Conservation (phyloP, 1,284 basidiomycete species). For the Acaromyces ingoldii region DNA sequence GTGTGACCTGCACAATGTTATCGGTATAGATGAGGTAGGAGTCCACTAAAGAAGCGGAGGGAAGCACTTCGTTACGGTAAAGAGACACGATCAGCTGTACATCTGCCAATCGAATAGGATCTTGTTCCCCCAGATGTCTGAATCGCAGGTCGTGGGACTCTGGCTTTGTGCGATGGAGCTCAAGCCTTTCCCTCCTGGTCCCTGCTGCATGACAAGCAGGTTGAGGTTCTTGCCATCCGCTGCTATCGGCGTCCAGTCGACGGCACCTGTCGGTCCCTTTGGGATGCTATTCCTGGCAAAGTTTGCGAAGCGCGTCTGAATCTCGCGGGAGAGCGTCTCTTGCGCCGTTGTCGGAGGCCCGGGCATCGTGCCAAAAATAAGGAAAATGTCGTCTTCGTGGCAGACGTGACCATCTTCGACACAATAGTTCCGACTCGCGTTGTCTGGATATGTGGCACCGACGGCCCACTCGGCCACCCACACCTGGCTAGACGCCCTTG, state of each 20-base stretch:
- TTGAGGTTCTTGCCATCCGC: slow-evolving; percentile 2
- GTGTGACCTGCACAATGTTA: background rate
- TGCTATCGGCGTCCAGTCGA: slow-evolving; percentile 14
- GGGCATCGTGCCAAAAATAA: slow-evolving; percentile 21
- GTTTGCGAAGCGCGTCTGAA: slow-evolving; percentile 24
- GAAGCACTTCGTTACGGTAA: no score
- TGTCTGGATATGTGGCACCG: slow-evolving; percentile 27
- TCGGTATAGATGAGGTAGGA: no score
- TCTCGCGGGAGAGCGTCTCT: slow-evolving; percentile 10
- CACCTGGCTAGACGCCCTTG: background rate
- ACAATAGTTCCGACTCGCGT: slow-evolving; percentile 28
- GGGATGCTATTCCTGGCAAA: slow-evolving; percentile 26
- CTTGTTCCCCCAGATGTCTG: slow-evolving; percentile 17
- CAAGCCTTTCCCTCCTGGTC: no score
- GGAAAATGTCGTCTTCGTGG: slow-evolving; percentile 42
- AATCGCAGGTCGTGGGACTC: background rate
- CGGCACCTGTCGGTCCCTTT: slow-evolving; percentile 14
- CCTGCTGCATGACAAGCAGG: slow-evolving; percentile 9
- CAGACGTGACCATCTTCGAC: slow-evolving; percentile 14
- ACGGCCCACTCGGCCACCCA: slow-evolving; percentile 21
- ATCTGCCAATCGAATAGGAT: slow-evolving; percentile 40
- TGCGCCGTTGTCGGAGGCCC: slow-evolving; percentile 6
- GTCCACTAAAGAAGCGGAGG: no score
- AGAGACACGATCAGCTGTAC: slow-evolving; percentile 18
- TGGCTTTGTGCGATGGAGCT: background rate